phyloP scores from a whole-genome alignment of 2,329 filamentous ascomycete species.

The Monilinia fructicola region DNA sequence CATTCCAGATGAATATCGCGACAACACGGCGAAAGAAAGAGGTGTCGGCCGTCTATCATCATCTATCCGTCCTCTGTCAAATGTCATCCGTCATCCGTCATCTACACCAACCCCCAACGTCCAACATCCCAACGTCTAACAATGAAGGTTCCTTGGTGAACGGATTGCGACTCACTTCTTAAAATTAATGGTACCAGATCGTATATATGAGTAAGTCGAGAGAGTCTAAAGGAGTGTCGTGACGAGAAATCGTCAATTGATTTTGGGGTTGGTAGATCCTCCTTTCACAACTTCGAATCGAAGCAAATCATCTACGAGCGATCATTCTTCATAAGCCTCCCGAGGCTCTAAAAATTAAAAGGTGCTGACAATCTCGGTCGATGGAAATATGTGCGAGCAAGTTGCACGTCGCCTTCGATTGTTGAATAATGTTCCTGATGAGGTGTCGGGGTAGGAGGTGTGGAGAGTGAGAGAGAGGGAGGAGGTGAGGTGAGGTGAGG shows the following conservation, averaged over 20 bases:
- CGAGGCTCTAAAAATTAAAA: constrained; percentile 34
- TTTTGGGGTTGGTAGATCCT: constrained; percentile 26
- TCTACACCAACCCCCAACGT: background rate
- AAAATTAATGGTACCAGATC: constrained; percentile 14
- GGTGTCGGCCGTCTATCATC: too few relatives aligned
- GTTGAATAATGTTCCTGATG: constrained; percentile 10
- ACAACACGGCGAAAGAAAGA: background rate
- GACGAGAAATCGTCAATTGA: constrained; percentile 40
- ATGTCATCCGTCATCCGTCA: background rate
- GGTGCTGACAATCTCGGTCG: constrained; percentile 26
- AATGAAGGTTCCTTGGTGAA: constrained; percentile 5
- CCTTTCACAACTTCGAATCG: constrained; percentile 33
- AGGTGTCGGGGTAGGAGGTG: constrained; percentile 14
- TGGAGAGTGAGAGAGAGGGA: background rate
- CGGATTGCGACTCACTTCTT: constrained; percentile 36
- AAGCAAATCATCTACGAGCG: constrained; percentile 35
- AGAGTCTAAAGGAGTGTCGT: constrained; percentile 41
- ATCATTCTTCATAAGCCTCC: constrained; percentile 40
- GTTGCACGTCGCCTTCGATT: constrained; percentile 27
- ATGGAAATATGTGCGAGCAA: constrained; percentile 27
- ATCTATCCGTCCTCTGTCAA: too few relatives aligned
- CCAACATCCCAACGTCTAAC: constrained; percentile 12
- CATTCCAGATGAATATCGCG: constrained; percentile 34
- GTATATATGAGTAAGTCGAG: constrained; percentile 25
- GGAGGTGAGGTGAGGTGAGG: constrained; percentile 11